These are phyloP conservation scores for Myxozyma geophila DNA, from an alignment of 805 yeast genomes.

Conservation along the genomic window DNA sequence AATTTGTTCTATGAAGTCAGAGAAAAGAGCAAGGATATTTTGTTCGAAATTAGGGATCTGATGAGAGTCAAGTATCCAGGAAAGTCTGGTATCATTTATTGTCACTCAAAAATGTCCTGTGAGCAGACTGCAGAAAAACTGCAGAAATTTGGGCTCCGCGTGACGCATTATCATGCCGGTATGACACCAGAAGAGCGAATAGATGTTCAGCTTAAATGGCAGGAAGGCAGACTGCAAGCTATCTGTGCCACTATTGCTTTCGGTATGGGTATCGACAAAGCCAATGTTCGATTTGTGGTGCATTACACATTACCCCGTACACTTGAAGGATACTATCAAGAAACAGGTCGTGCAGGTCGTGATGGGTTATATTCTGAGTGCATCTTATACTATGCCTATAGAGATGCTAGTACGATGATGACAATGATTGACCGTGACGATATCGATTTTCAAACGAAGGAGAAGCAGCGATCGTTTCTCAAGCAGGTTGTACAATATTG, in stretches of 20 bases:
- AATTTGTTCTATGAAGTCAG: slow-evolving; percentile 80
- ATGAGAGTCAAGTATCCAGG: slow-evolving; percentile 57
- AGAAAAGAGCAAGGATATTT: slow-evolving; percentile 61
- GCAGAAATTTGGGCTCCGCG: slow-evolving; percentile 59
- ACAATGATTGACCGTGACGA: slow-evolving; percentile 80
- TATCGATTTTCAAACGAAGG: slow-evolving; percentile 64
- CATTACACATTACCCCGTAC: slow-evolving; percentile 88
- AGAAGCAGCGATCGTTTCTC: slow-evolving; percentile 75
- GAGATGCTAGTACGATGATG: slow-evolving; percentile 78
- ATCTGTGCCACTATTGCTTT: slow-evolving; percentile 98
- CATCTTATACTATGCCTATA: slow-evolving; percentile 76
- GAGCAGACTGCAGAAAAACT: slow-evolving; percentile 75
- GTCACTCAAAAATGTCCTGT: slow-evolving; percentile 88
- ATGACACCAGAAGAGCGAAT: slow-evolving; percentile 77
- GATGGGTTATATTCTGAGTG: slow-evolving; percentile 87
- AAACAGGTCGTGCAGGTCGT: slow-evolving; percentile 97
- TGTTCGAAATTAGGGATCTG: slow-evolving; percentile 63
- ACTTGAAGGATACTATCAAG: slow-evolving; percentile 95
- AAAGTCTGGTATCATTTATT: slow-evolving; percentile 86
- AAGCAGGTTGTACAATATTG: slow-evolving; percentile 88
- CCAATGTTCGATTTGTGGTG: slow-evolving; percentile 89
- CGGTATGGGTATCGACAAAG: slow-evolving; percentile 99
- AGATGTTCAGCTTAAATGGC: slow-evolving; percentile 82
- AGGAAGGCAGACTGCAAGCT: slow-evolving; percentile 65
- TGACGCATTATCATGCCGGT: slow-evolving; percentile 93